Conservation (phyloP, 805 yeast species). For the Monosporozyma unispora region DNA sequence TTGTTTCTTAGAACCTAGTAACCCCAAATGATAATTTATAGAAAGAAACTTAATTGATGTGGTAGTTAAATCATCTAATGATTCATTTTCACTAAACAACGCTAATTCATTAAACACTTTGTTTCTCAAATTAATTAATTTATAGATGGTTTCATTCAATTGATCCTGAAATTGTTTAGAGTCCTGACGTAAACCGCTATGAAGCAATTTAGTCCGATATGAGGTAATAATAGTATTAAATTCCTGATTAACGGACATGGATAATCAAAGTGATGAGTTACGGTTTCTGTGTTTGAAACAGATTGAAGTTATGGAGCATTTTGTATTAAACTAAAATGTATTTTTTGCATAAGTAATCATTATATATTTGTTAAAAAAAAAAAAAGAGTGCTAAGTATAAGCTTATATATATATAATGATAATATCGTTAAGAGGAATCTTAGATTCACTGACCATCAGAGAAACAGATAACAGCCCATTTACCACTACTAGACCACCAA, state of each 20-base stretch:
- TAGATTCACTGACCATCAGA: neutral
- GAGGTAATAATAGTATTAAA: slow-evolving; percentile 14
- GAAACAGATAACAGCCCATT: slow-evolving; percentile 82
- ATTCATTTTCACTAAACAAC: slow-evolving; percentile 65
- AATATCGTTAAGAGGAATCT: neutral
- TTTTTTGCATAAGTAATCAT: neutral
- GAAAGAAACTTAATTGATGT: slow-evolving; percentile 50
- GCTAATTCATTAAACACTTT: slow-evolving; percentile 38
- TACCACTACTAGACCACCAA: slow-evolving; percentile 83
- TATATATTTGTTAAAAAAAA: neutral
- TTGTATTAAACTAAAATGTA: neutral
- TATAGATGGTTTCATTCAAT: slow-evolving; percentile 32
- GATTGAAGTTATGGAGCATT: no score
- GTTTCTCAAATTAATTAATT: slow-evolving; percentile 37
- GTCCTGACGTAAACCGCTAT: slow-evolving; percentile 33
- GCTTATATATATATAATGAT: neutral
- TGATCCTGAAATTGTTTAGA: slow-evolving; percentile 34
- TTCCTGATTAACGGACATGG: slow-evolving; percentile 7
- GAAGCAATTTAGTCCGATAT: slow-evolving; percentile 14
- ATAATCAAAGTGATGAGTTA: neutral
- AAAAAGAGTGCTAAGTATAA: neutral
- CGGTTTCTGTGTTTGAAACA: no score
- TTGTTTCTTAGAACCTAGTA: slow-evolving; percentile 25
- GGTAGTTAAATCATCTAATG: slow-evolving; percentile 59
- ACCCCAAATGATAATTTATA: slow-evolving; percentile 52